Percentiles rank a stretch among this genome's conserved stretches.
Evolutionary conservation across 2,329 filamentous ascomycete species (phyloP).

Genomic region (Colletotrichum liaoningense): DNA sequence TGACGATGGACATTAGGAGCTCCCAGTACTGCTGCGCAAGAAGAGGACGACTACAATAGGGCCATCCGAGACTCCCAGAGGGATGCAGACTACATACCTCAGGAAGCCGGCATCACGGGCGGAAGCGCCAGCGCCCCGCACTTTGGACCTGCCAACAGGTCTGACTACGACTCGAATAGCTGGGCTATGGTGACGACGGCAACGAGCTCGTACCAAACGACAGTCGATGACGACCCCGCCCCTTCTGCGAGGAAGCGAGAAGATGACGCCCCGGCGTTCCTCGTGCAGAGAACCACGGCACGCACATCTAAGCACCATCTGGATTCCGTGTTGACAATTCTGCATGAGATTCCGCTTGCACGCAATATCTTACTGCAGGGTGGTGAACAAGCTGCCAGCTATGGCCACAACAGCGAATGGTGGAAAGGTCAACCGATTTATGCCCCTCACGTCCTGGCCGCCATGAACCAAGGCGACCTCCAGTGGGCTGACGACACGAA

Average conservation of each 20-base stretch:
- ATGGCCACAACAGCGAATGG: conserved; percentile 69
- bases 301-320: conserved; percentile 55
- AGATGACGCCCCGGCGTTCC: conserved; percentile 61
- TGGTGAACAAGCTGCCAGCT: conserved; percentile 55
- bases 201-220: conserved; percentile 41
- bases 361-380: conserved; percentile 65
- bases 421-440: conserved; percentile 69
- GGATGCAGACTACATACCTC: conserved; percentile 50
- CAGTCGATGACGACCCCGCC: conserved; percentile 36
- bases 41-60: conserved; percentile 67
- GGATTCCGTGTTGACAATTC: conserved; percentile 67
- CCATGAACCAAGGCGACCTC: conserved; percentile 45
- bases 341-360: conserved; percentile 68
- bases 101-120: conserved; percentile 63
- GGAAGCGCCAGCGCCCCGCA: conserved; percentile 51
- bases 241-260: conserved; percentile 59
- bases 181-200: conserved; percentile 69
- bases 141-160: conserved; percentile 70
- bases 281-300: conserved; percentile 52
- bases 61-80: conserved; percentile 67
- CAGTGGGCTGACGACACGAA: conserved; percentile 46
- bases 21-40: conserved; percentile 51
- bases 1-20: conserved; percentile 34
- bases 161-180: conserved; percentile 63
- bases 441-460: conserved; percentile 49